phyloP scores from a whole-genome alignment of 768 basidiomycete genomes.

The Suillus bovinus region DNA sequence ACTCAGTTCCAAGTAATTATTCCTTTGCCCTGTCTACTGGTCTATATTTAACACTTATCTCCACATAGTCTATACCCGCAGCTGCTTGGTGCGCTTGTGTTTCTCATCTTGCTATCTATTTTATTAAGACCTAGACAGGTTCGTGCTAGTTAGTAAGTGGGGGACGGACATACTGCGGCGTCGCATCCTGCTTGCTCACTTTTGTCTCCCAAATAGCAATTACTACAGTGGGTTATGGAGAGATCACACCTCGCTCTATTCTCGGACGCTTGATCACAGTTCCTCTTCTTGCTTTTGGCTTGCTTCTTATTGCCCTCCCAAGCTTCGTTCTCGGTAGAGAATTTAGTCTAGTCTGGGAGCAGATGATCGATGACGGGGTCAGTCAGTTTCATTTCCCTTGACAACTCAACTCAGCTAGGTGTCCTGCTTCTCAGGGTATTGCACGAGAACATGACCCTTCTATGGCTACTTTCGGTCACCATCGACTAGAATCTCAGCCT shows the following conservation, averaged over 20 bases:
- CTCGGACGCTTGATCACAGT: slow-evolving; percentile 86
- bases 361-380: slow-evolving; percentile 58
- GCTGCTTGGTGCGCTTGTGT: slow-evolving; percentile 68
- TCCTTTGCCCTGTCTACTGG: neutral
- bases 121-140: slow-evolving; percentile 38
- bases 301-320: slow-evolving; percentile 87
- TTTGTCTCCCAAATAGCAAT: slow-evolving; percentile 52
- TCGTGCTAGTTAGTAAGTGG: slow-evolving; percentile 75
- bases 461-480: slow-evolving; percentile 17
- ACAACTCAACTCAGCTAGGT: neutral
- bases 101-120: slow-evolving; percentile 7
- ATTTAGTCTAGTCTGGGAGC: slow-evolving; percentile 89
- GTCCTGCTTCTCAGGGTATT: slow-evolving; percentile 7
- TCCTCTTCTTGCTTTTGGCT: slow-evolving; percentile 83
- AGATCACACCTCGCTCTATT: slow-evolving; percentile 86
- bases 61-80: slow-evolving; percentile 61
- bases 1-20: slow-evolving; percentile 66
- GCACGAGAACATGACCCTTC: slow-evolving; percentile 21
- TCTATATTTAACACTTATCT: neutral
- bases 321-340: slow-evolving; percentile 91
- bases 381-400: slow-evolving; percentile 13
- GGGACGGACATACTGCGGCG: neutral
- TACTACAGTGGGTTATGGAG: slow-evolving; percentile 89
- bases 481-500: slow-evolving; percentile 17
- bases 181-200: neutral